A percentile compares a stretch with the other conserved stretches of the same genome.
Conservation (phyloP, 345 rosid genomes). For the Lepidium aucheri region DNA sequence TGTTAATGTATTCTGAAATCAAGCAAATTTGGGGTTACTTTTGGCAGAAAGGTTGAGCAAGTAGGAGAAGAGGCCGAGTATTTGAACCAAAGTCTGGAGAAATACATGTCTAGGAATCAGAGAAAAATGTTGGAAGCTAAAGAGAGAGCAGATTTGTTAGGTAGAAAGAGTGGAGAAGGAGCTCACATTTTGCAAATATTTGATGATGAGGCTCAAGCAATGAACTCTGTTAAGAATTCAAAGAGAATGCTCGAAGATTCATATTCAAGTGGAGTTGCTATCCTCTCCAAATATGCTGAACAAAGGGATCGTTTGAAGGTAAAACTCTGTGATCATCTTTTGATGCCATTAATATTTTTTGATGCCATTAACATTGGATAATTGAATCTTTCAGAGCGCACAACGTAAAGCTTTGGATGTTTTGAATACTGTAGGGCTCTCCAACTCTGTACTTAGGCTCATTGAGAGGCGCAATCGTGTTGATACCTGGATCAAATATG, state of each 20-base stretch:
- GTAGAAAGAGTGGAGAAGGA: slow-evolving; percentile 70
- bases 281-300: slow-evolving; percentile 76
- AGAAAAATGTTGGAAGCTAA: slow-evolving; percentile 63
- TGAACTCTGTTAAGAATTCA: slow-evolving; percentile 75
- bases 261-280: slow-evolving; percentile 66
- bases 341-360: neutral
- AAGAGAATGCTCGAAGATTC: slow-evolving; percentile 83
- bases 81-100: slow-evolving; percentile 67
- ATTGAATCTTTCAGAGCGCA: slow-evolving; percentile 42
- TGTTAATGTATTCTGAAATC: neutral
- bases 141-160: slow-evolving; percentile 82
- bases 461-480: slow-evolving; percentile 89
- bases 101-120: slow-evolving; percentile 57
- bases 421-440: slow-evolving; percentile 84
- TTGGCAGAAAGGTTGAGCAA: slow-evolving; percentile 64
- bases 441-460: slow-evolving; percentile 81
- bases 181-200: slow-evolving; percentile 76
- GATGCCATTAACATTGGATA: neutral
- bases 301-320: slow-evolving; percentile 95
- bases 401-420: slow-evolving; percentile 90
- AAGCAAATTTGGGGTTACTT: neutral
- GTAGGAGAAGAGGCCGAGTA: slow-evolving; percentile 82
- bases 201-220: slow-evolving; percentile 91
- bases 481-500: slow-evolving; percentile 79
- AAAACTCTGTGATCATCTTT: neutral